These are phyloP conservation scores for Sonneratia caseolaris DNA, from an alignment of 345 rosid genomes.

Conservation along the genomic window DNA sequence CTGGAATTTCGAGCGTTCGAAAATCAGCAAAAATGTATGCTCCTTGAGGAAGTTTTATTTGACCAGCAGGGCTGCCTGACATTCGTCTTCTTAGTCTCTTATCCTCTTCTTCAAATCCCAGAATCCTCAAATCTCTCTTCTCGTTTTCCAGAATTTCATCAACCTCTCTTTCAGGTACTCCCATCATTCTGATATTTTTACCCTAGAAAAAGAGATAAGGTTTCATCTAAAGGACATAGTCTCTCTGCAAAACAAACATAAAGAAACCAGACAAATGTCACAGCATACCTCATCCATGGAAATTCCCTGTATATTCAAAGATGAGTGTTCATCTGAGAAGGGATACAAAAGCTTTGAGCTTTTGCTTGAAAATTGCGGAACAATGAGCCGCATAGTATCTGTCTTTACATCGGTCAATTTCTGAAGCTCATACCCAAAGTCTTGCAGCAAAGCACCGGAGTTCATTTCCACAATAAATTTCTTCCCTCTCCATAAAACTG, in stretches of 20 bases:
- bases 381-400: constrained; percentile 65
- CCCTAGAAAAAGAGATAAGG: constrained; percentile 31
- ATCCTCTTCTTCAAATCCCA: constrained; percentile 83
- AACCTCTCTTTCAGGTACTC: constrained; percentile 66
- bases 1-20: constrained; percentile 70
- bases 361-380: constrained; percentile 47
- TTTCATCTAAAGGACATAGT: not conserved
- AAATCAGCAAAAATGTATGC: constrained; percentile 68
- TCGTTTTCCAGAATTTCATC: constrained; percentile 40
- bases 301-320: constrained; percentile 44
- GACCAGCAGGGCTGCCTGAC: constrained; percentile 17
- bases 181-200: constrained; percentile 84
- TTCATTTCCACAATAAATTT: constrained; percentile 47
- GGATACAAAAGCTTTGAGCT: constrained; percentile 65
- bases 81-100: constrained; percentile 57
- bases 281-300: constrained; percentile 36
- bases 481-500: constrained; percentile 67
- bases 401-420: constrained; percentile 59
- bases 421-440: constrained; percentile 60
- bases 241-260: not conserved
- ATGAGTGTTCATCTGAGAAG: constrained; percentile 49
- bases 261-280: not conserved
- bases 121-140: constrained; percentile 50
- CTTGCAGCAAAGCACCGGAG: constrained; percentile 42
- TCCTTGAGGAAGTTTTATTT: constrained; percentile 65